Percentiles rank a stretch among this genome's conserved stretches.
Evolutionary conservation across 306 rosid species (phyloP).

Genomic region (Cicer cuneatum): DNA sequence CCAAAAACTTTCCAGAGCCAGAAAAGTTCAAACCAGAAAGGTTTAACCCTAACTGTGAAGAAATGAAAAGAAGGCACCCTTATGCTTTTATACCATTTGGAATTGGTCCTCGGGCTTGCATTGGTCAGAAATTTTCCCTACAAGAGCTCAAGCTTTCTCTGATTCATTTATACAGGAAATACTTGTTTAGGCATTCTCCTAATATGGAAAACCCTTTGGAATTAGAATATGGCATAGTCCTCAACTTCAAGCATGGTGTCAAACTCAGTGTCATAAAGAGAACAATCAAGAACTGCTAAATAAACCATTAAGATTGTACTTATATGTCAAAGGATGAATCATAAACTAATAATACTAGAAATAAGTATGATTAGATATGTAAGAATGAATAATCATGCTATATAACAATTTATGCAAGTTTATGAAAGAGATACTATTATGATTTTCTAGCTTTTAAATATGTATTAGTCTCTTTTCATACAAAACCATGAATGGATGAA

Average conservation of each 20-base stretch:
- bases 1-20: slow-evolving; percentile 85
- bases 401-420: background rate
- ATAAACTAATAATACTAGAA: background rate
- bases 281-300: slow-evolving; percentile 1
- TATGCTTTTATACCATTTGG: slow-evolving; percentile 89
- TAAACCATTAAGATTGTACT: background rate
- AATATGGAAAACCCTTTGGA: slow-evolving; percentile 80
- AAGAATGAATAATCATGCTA: background rate
- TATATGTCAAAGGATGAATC: background rate
- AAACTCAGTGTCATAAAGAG: slow-evolving; percentile 70
- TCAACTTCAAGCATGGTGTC: slow-evolving; percentile 87
- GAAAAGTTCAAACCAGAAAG: slow-evolving; percentile 92
- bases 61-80: slow-evolving; percentile 84
- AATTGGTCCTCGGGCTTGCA: slow-evolving; percentile 90
- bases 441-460: slow-evolving; percentile 20
- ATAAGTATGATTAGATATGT: slow-evolving; percentile 3
- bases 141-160: slow-evolving; percentile 86
- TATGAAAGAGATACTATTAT: background rate
- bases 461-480: background rate
- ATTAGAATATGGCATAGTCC: slow-evolving; percentile 85
- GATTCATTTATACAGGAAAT: slow-evolving; percentile 79
- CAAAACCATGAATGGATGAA: background rate
- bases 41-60: slow-evolving; percentile 79
- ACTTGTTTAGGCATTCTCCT: slow-evolving; percentile 79
- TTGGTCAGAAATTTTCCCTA: slow-evolving; percentile 79